Evolutionary conservation across 2,329 filamentous ascomycete species (phyloP).

Genomic region (Hymenoscyphus salicellus): DNA sequence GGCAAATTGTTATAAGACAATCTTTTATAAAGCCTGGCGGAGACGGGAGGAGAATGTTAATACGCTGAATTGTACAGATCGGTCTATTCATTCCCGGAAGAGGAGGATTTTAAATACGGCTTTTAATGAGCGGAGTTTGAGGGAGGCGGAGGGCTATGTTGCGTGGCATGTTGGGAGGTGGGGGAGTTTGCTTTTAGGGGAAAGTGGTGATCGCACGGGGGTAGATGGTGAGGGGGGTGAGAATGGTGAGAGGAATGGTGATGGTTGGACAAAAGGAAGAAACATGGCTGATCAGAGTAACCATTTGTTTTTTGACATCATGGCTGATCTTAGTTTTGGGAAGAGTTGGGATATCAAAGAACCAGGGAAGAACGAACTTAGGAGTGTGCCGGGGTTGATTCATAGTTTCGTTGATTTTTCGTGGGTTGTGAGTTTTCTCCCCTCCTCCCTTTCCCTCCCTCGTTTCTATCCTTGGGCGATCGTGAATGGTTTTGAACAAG

Average conservation of each 20-base stretch:
- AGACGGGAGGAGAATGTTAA: neutral
- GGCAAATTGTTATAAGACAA: neutral
- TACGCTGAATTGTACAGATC: neutral
- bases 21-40: neutral
- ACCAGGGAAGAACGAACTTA: neutral
- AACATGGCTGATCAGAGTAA: neutral
- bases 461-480: no score
- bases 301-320: neutral
- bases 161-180: neutral
- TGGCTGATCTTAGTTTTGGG: slow-evolving; percentile 2
- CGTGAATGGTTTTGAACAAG: no score
- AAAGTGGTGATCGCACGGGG: neutral
- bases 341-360: neutral
- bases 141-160: neutral
- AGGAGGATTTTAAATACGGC: neutral
- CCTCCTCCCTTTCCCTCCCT: neutral
- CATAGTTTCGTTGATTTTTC: neutral
- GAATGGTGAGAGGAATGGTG: neutral
- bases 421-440: neutral
- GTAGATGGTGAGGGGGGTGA: neutral
- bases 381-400: neutral
- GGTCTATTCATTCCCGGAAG: neutral
- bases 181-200: neutral
- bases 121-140: neutral
- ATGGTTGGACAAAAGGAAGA: neutral